phyloP scores from a whole-genome alignment of 2,329 filamentous ascomycete genomes.

The Fonsecaea pedrosoi region DNA sequence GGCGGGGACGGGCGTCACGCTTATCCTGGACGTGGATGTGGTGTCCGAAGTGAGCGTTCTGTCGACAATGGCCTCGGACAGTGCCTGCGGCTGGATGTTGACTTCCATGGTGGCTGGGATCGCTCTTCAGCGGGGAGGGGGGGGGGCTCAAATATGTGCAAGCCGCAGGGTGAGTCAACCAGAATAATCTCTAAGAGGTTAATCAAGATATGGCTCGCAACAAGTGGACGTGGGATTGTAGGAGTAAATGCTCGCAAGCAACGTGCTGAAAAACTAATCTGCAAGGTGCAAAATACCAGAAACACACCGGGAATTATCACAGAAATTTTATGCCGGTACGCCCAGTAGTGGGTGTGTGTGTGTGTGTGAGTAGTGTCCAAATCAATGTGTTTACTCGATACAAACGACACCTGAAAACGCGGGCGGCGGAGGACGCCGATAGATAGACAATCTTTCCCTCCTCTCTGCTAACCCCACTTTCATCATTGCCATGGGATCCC shows the following conservation, averaged over 20 bases:
- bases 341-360: too few species aligned
- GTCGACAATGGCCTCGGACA: conserved; percentile 26
- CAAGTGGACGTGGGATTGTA: neutral
- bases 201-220: neutral
- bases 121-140: neutral
- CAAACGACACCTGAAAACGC: conserved; percentile 5
- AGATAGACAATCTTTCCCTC: neutral
- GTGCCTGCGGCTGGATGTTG: conserved; percentile 28
- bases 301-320: neutral
- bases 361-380: too few species aligned
- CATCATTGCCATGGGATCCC: neutral
- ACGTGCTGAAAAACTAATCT: neutral
- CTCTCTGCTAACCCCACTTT: neutral
- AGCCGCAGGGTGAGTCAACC: neutral
- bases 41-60: conserved; percentile 12
- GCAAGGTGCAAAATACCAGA: neutral
- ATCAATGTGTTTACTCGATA: conserved; percentile 19
- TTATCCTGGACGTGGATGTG: conserved; percentile 28
- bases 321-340: neutral
- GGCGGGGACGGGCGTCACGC: conserved; percentile 48
- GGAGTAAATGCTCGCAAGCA: neutral
- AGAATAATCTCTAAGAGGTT: neutral
- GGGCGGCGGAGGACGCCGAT: conserved; percentile 15
- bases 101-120: conserved; percentile 28
- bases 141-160: too few species aligned